Evolutionary conservation across 768 basidiomycete species (phyloP).

Genomic region (Leucocoprinus leucothites): DNA sequence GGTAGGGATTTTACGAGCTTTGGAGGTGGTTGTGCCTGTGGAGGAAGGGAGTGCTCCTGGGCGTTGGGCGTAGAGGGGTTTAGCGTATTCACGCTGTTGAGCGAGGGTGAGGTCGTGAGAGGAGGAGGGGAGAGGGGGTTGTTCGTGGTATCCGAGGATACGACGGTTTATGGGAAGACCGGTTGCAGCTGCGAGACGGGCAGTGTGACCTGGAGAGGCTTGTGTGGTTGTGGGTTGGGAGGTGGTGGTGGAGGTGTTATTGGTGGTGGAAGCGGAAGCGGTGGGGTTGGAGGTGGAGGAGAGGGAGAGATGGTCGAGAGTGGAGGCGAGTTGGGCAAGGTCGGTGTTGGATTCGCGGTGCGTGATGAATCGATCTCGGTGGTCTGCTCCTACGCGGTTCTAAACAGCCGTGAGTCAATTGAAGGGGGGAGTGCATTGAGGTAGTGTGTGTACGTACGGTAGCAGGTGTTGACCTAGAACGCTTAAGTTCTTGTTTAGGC

Average conservation of each 20-base stretch:
- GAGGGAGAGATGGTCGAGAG: constrained; percentile 60
- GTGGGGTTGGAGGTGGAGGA: too few species aligned
- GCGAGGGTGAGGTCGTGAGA: constrained; percentile 74
- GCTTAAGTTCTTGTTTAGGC: constrained; percentile 57
- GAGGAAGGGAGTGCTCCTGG: constrained; percentile 62
- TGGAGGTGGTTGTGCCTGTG: constrained; percentile 60
- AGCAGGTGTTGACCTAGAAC: constrained; percentile 72
- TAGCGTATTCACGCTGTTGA: constrained; percentile 73
- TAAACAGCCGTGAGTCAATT: constrained; percentile 17
- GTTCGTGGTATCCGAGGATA: constrained; percentile 86
- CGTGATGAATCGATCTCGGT: constrained; percentile 73
- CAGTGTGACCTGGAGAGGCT: constrained; percentile 74
- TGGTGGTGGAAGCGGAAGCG: too few species aligned
- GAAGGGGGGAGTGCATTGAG: too few species aligned
- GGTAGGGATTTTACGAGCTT: constrained; percentile 80
- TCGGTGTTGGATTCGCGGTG: constrained; percentile 40
- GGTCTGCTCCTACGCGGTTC: constrained; percentile 44
- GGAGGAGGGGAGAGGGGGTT: constrained; percentile 70
- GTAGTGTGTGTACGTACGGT: constrained; percentile 34
- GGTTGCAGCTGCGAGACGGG: constrained; percentile 70
- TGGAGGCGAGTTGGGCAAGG: constrained; percentile 47
- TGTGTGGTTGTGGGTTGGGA: constrained; percentile 49
- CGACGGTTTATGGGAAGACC: constrained; percentile 77
- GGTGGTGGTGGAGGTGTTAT: too few species aligned
- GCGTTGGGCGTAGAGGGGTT: constrained; percentile 68